phyloP scores from a whole-genome alignment of 2,329 filamentous ascomycete species.

The Botrytis aclada region DNA sequence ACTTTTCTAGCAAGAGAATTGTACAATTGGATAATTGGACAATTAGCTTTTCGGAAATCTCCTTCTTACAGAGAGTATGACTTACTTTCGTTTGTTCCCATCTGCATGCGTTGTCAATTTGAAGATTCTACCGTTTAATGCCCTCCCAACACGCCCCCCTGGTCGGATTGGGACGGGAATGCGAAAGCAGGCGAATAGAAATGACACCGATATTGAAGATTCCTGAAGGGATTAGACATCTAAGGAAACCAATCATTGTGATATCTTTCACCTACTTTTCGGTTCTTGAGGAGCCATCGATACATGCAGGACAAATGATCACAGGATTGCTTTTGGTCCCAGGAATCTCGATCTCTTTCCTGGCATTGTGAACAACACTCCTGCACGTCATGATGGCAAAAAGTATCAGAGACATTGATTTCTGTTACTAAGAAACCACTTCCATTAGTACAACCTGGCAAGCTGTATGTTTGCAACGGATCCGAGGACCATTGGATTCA shows the following conservation, averaged over 20 bases:
- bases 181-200: constrained; percentile 8
- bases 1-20: not conserved
- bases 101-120: constrained; percentile 21
- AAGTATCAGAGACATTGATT: not conserved
- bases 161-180: constrained; percentile 10
- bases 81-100: not conserved
- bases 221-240: not conserved
- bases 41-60: not conserved
- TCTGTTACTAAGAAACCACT: not conserved
- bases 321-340: constrained; percentile 16
- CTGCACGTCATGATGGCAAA: not conserved
- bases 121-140: constrained; percentile 4
- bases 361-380: not conserved
- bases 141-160: not conserved
- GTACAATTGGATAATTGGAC: not conserved
- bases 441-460: not conserved
- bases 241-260: not conserved
- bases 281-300: not conserved
- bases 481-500: not conserved
- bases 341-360: constrained; percentile 11
- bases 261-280: not conserved
- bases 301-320: constrained; percentile 6
- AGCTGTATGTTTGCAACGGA: not conserved
- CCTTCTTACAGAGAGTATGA: not conserved
- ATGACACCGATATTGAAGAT: constrained; percentile 13